A percentile compares a stretch with the other conserved stretches of the same genome.
phyloP scores from a whole-genome alignment of 371 early-diverging fungal genomes.

The Lichtheimia ramosa region DNA sequence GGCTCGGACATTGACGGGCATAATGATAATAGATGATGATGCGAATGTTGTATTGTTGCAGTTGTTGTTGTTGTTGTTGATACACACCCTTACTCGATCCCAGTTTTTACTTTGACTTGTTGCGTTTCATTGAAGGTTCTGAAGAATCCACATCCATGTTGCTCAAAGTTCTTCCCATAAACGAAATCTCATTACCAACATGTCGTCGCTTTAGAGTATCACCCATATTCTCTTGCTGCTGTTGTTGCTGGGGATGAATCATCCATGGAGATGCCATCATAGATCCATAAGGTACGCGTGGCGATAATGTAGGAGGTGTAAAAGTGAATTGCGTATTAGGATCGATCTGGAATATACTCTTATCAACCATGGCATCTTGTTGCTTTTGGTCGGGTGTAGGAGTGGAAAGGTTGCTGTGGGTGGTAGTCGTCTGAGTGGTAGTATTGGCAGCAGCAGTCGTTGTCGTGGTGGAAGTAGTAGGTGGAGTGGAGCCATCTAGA shows the following conservation, averaged over 20 bases:
- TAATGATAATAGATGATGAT: too few relatives aligned
- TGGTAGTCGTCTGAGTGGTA: conserved; percentile 3
- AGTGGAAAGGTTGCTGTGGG: neutral
- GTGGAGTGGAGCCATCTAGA: neutral
- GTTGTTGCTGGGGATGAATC: conserved; percentile 7
- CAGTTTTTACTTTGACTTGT: conserved; percentile 15
- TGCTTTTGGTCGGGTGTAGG: neutral
- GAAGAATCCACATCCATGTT: conserved; percentile 23
- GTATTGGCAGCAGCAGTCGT: conserved; percentile 12
- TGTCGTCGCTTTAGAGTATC: conserved; percentile 34
- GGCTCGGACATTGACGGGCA: too few relatives aligned
- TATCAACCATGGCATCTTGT: neutral
- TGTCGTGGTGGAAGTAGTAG: conserved; percentile 11
- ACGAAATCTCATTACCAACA: conserved; percentile 26
- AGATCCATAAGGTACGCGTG: neutral
- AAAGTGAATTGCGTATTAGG: conserved; percentile 51
- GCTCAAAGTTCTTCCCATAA: conserved; percentile 36
- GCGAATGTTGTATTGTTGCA: too few relatives aligned
- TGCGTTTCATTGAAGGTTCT: conserved; percentile 45
- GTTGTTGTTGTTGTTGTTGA: too few relatives aligned
- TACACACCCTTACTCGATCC: too few relatives aligned
- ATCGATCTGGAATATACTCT: conserved; percentile 44
- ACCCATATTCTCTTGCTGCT: conserved; percentile 10
- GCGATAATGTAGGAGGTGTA: conserved; percentile 10
- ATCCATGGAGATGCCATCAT: neutral